A percentile compares a stretch with the other conserved stretches of the same genome.
Evolutionary conservation across 2,329 filamentous ascomycete species (phyloP).

Genomic region (Xylariaceae sp.): DNA sequence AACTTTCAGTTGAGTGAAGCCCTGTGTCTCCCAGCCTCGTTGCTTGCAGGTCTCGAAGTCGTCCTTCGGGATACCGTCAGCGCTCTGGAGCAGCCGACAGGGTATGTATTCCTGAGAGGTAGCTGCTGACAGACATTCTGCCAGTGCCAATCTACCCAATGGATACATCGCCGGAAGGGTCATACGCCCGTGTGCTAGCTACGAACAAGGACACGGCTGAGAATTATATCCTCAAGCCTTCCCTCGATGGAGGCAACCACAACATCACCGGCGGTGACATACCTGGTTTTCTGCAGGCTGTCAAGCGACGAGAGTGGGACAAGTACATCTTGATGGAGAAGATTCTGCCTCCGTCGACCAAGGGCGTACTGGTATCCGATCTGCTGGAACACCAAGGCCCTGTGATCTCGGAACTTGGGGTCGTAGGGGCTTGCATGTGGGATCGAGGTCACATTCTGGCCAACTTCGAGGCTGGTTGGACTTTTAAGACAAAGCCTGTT

Average conservation of each 20-base stretch:
- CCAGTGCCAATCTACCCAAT: slow-evolving; percentile 28
- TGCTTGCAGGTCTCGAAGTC: no score
- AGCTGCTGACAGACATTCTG: no score
- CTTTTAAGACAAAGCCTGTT: slow-evolving; percentile 34
- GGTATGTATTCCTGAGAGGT: no score
- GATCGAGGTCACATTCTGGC: slow-evolving; percentile 4
- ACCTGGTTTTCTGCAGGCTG: slow-evolving; percentile 22
- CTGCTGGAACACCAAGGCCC: slow-evolving; percentile 24
- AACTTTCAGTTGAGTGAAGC: no score
- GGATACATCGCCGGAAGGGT: slow-evolving; percentile 23
- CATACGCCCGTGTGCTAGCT: slow-evolving; percentile 18
- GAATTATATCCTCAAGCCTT: slow-evolving; percentile 34
- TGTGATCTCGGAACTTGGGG: slow-evolving; percentile 35
- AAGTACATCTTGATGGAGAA: slow-evolving; percentile 32
- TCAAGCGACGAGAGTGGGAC: slow-evolving; percentile 21
- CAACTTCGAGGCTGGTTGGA: slow-evolving; percentile 30
- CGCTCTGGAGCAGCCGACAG: no score
- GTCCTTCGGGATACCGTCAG: no score
- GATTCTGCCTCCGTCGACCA: slow-evolving; percentile 25
- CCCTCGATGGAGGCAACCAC: slow-evolving; percentile 34
- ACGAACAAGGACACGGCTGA: slow-evolving; percentile 13
- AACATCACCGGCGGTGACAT: slow-evolving; percentile 33
- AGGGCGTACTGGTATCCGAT: slow-evolving; percentile 27
- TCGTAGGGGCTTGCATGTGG: slow-evolving; percentile 34
- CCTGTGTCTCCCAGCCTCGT: no score